These are phyloP conservation scores for Chenopodium formosanum DNA, from an alignment of 148 eudicot species.

Conservation along the genomic window DNA sequence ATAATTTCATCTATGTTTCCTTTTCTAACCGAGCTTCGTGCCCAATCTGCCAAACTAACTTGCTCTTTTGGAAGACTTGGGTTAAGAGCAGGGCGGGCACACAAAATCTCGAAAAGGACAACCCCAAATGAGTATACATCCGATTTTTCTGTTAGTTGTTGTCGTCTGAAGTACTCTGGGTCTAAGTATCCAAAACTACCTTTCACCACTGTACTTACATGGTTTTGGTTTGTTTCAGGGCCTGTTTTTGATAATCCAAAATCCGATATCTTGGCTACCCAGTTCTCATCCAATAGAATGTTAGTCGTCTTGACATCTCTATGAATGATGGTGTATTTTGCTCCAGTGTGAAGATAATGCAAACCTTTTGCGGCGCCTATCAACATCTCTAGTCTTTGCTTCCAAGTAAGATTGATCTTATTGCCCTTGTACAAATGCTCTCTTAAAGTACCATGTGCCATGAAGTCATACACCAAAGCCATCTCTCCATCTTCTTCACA, in stretches of 20 bases:
- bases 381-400: conserved; percentile 48
- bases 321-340: conserved; percentile 56
- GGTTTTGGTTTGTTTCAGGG: conserved; percentile 42
- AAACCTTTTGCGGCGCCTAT: conserved; percentile 53
- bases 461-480: conserved; percentile 58
- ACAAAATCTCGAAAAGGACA: conserved; percentile 44
- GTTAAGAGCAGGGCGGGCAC: conserved; percentile 50
- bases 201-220: conserved; percentile 53
- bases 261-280: conserved; percentile 54
- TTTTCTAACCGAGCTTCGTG: conserved; percentile 29
- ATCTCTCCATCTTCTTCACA: conserved; percentile 59
- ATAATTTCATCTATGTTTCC: conserved; percentile 40
- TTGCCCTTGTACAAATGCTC: conserved; percentile 55
- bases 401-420: conserved; percentile 46
- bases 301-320: conserved; percentile 63
- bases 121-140: conserved; percentile 58
- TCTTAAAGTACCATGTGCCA: conserved; percentile 52
- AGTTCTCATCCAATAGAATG: conserved; percentile 44
- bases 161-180: conserved; percentile 50
- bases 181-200: conserved; percentile 53
- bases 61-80: conserved; percentile 53
- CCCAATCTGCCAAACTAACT: conserved; percentile 55
- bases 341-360: conserved; percentile 61
- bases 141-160: conserved; percentile 48
- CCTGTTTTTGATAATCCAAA: conserved; percentile 59